These are phyloP conservation scores for Heliocybe sulcata DNA, from an alignment of 1,284 basidiomycete genomes.

Conservation along the genomic window DNA sequence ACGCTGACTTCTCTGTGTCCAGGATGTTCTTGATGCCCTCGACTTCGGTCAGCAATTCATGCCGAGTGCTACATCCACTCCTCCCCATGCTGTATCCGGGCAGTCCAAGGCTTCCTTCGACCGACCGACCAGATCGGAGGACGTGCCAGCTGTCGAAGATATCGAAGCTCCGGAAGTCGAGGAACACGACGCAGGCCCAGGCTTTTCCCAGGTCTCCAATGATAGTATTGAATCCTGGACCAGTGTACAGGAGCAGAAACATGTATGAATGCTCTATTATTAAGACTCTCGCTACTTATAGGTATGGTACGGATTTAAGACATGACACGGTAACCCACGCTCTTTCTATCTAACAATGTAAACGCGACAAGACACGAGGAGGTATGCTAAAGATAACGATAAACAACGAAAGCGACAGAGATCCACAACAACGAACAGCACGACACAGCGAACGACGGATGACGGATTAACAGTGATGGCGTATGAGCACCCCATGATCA, in stretches of 20 bases:
- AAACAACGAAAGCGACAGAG: too few species aligned
- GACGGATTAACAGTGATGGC: neutral
- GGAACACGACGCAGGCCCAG: neutral
- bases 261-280: neutral
- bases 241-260: neutral
- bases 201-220: neutral
- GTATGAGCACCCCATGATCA: constrained; percentile 20
- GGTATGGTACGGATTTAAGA: too few species aligned
- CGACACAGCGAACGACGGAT: neutral
- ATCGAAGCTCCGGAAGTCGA: neutral
- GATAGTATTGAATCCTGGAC: constrained; percentile 2
- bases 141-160: neutral
- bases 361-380: neutral
- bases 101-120: neutral
- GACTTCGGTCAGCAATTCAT: neutral
- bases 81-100: neutral
- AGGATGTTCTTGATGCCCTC: neutral
- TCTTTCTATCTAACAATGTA: neutral
- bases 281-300: neutral
- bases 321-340: too few species aligned
- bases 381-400: neutral
- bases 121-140: neutral
- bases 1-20: too few species aligned
- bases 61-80: neutral
- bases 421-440: neutral